Percentiles rank a stretch among this genome's conserved stretches.
Evolutionary conservation across 1,139 yeast species (phyloP).

Genomic region (Nadsonia starkeyi-henricii): DNA sequence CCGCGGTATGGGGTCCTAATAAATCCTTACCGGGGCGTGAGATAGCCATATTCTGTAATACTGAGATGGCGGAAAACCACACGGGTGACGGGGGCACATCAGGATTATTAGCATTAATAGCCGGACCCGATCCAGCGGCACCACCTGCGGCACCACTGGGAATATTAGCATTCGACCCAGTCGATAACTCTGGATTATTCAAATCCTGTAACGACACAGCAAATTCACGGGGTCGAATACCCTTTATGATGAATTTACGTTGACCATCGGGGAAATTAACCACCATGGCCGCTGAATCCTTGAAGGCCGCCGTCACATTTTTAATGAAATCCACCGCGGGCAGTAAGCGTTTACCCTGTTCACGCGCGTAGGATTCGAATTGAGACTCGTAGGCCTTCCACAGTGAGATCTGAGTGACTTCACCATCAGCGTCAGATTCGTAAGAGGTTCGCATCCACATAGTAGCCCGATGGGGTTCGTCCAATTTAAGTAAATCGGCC

Average conservation of each 20-base stretch:
- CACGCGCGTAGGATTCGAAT: slow-evolving; percentile 40
- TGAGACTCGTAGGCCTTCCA: slow-evolving; percentile 94
- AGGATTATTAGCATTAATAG: too few relatives aligned
- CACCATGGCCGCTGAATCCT: slow-evolving; percentile 91
- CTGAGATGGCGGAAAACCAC: neutral
- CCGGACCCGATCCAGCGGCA: too few relatives aligned
- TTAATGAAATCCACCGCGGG: slow-evolving; percentile 96
- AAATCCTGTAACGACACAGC: neutral
- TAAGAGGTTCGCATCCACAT: slow-evolving; percentile 92
- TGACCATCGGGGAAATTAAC: slow-evolving; percentile 42
- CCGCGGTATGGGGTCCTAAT: neutral
- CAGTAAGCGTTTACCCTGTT: slow-evolving; percentile 44
- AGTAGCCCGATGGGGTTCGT: slow-evolving; percentile 87
- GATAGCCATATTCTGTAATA: neutral
- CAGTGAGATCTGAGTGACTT: slow-evolving; percentile 85
- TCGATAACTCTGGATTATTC: neutral
- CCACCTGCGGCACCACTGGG: neutral
- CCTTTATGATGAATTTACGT: slow-evolving; percentile 80
- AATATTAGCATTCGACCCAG: neutral
- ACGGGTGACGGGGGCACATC: neutral
- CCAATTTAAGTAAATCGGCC: slow-evolving; percentile 44
- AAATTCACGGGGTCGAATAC: slow-evolving; percentile 52
- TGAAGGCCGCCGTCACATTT: slow-evolving; percentile 82
- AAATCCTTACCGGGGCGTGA: neutral
- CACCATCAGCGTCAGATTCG: slow-evolving; percentile 61